Evolutionary conservation across 306 rosid genomes (phyloP).

Genomic region (Heteromeles arbutifolia): DNA sequence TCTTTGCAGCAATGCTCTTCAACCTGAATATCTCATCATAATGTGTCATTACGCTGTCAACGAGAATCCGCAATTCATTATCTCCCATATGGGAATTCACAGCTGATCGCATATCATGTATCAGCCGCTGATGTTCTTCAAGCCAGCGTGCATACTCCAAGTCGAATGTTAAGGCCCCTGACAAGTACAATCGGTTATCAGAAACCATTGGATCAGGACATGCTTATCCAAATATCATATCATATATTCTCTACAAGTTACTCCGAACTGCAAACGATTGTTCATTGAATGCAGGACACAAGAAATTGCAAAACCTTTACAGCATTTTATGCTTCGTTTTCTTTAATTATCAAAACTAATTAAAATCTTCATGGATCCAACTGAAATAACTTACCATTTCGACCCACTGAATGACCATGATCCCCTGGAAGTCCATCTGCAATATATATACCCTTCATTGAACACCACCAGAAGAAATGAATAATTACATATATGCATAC

Average conservation of each 20-base stretch:
- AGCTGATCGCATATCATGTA: slow-evolving; percentile 54
- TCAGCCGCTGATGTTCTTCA: slow-evolving; percentile 64
- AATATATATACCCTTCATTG: slow-evolving; percentile 36
- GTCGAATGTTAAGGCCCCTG: slow-evolving; percentile 67
- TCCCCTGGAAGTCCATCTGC: slow-evolving; percentile 38
- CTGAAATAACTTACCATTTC: slow-evolving; percentile 40
- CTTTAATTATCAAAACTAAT: neutral
- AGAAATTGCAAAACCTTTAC: neutral
- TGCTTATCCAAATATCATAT: neutral
- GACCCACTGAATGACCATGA: slow-evolving; percentile 35
- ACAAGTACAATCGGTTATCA: neutral
- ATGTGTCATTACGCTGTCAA: slow-evolving; percentile 64
- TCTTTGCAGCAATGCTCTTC: slow-evolving; percentile 66
- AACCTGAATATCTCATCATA: slow-evolving; percentile 63
- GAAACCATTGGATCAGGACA: neutral
- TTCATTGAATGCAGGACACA: neutral
- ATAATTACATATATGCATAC: too few species aligned
- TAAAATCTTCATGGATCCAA: neutral
- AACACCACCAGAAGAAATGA: neutral
- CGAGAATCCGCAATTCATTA: slow-evolving; percentile 52
- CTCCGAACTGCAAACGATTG: neutral
- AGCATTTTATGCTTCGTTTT: neutral
- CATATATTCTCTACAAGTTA: neutral
- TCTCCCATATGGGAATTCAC: slow-evolving; percentile 57
- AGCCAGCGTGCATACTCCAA: slow-evolving; percentile 70